phyloP scores from a whole-genome alignment of 106 monocot species.

The Gastrodia elata region DNA sequence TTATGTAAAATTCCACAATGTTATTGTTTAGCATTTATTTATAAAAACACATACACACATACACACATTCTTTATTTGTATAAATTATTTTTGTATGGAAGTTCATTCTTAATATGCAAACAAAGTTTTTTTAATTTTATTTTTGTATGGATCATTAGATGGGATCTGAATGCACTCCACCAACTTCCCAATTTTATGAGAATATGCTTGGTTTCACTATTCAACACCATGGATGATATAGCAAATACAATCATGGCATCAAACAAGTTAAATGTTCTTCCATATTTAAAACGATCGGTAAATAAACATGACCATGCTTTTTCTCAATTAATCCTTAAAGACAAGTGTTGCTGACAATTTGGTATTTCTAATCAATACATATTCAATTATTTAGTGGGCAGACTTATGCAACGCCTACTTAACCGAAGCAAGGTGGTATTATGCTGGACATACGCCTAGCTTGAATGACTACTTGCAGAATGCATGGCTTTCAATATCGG shows the following conservation, averaged over 20 bases:
- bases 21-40: not conserved
- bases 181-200: conserved; percentile 30
- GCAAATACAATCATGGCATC: not conserved
- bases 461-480: conserved; percentile 25
- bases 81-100: not conserved
- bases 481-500: conserved; percentile 12
- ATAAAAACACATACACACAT: not conserved
- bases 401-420: conserved; percentile 19
- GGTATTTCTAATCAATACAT: no score
- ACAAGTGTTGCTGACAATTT: no score
- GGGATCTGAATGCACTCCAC: conserved; percentile 11
- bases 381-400: conserved; percentile 12
- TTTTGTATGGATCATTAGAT: not conserved
- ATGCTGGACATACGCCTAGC: conserved; percentile 11
- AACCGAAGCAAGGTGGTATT: conserved; percentile 22
- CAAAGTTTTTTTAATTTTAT: no score
- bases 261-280: conserved; percentile 6
- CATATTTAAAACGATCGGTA: conserved; percentile 5
- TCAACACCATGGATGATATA: conserved; percentile 16
- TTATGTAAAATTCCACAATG: no score
- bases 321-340: not conserved
- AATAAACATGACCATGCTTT: not conserved
- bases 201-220: conserved; percentile 11
- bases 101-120: not conserved
- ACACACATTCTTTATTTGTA: not conserved